Evolutionary conservation across 2,329 filamentous ascomycete genomes (phyloP), one percentile per base, ranked within the genome.

Genomic region (Penicillium sp.): DNA sequence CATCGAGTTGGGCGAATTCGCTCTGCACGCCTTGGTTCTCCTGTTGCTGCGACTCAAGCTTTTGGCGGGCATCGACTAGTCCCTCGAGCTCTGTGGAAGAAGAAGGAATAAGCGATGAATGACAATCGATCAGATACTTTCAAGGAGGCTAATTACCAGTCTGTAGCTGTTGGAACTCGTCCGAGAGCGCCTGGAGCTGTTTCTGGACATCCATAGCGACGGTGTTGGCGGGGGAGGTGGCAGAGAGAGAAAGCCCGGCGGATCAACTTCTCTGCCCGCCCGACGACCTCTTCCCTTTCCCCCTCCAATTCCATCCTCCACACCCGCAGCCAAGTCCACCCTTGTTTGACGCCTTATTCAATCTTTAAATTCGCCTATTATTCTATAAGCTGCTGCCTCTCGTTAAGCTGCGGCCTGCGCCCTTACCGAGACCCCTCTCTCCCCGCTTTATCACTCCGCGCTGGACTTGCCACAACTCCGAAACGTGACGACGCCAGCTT

Each of bases 21-120:
- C 90, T 89, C 73, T 95, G 87, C 9, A 99, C 94, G 14, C 89
- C 87, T 45, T 87, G 78, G 71, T 97, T 99, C 74, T 99, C 94
- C 70, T 96, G 91, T 72, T 90, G 90, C 75, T 99, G 94, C 6
- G 92, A 78, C 72, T 97, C 92, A 6, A 99, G 86, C 76, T 90
- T 95, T 77, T 99, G 92, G 59, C 92, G 86, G 9, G 91, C 89
- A 40, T 87, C 82, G 23, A 97, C 85, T 16, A 85, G 79, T 39
- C 81, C 83, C 73, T 92, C 89, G 51, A 97, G 83, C 65, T 97
- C 94, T 96, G 64, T 14, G 37, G n/a, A 28, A 36, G 40, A 18
- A 13, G 31, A 29, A 55, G 40, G 34, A 56, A 53, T 64, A 29
- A 24, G 47, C 40, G 21, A 33, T 14, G 11, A 5, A 18, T 19